phyloP scores from a whole-genome alignment of 441 rosid species.

The Gossypium gossypioides region DNA sequence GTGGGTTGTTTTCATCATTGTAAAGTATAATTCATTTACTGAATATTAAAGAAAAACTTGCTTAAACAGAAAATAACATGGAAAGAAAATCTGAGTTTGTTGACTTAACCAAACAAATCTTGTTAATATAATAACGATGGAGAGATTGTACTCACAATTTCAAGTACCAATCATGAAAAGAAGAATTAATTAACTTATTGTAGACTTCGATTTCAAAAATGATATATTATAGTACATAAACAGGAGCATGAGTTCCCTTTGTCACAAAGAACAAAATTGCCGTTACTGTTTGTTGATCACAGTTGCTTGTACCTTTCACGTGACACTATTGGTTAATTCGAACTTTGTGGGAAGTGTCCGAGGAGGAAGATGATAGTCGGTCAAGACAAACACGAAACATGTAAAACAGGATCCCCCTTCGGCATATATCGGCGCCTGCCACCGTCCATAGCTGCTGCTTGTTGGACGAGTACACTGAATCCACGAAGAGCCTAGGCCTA shows the following conservation, averaged over 20 bases:
- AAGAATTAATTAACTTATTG: too few species aligned
- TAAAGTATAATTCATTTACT: too few species aligned
- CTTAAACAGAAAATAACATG: too few species aligned
- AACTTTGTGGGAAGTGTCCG: background rate
- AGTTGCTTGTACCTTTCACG: background rate
- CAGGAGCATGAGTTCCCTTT: background rate
- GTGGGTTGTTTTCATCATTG: background rate
- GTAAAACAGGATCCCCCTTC: background rate
- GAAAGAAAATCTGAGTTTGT: too few species aligned
- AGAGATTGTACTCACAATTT: too few species aligned
- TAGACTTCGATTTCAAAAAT: background rate
- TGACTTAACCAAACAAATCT: too few species aligned
- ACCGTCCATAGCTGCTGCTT: background rate
- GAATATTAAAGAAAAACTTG: too few species aligned
- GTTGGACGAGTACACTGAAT: background rate
- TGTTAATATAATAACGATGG: too few species aligned
- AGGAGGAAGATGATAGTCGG: background rate
- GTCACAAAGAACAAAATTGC: background rate
- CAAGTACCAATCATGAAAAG: too few species aligned
- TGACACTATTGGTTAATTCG: background rate
- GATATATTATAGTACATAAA: background rate
- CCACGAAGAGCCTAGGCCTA: background rate
- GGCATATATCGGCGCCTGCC: background rate
- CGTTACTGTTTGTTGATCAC: background rate
- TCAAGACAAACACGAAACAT: background rate